Base-by-base conservation (phyloP, 352 stramenopile genomes). In the Pythium periplocum region DNA sequence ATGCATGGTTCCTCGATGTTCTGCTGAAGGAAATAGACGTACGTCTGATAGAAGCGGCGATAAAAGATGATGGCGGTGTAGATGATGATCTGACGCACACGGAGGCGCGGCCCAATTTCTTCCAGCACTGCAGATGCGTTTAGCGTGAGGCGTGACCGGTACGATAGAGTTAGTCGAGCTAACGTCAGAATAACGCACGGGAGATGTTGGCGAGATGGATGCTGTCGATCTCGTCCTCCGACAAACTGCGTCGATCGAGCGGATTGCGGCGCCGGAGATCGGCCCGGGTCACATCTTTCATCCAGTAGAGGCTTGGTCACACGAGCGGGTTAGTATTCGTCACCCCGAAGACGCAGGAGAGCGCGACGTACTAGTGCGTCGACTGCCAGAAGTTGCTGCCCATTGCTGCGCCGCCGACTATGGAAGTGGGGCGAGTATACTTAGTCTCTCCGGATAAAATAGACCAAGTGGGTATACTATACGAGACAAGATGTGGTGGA, bases 321-420 rank as follows among this genome's bases (percentile, higher is more conserved):
- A 31, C 31, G 33, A 0, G 8, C 7, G 7, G 10, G 9, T 32
- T 1, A 31, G 10, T 33, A 45, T 48, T 35, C 12, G 38, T 42
- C 38, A 12, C 6, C 42, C 5, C 30, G 11, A 12, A 8, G 3
- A 26, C 30, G 36, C 11, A 43, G 26, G 61, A 1, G 9, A 55
- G 9, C 30, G 1, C 38, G 53, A 62, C 80, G 55, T 75, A 95
- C 85, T 93, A 95, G 65, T 95, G 85, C 43, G 85, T 93, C 54
- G 85, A 95, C 58, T 95, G 85, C 85, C 85, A 95, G 63, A 95
- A 95, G 71, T 93, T 95, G 68, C 76, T 89, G 62, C 72, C 83
- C 85, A 95, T 95, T 30, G 33, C 67, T n/a, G 48, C 11, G 52
- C 12, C 17, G 37, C 32, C 17, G 17, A 26, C 17, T 26, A 26